These are phyloP conservation scores for Lavandula angustifolia DNA, from an alignment of 257 asterid species.

Conservation along the genomic window DNA sequence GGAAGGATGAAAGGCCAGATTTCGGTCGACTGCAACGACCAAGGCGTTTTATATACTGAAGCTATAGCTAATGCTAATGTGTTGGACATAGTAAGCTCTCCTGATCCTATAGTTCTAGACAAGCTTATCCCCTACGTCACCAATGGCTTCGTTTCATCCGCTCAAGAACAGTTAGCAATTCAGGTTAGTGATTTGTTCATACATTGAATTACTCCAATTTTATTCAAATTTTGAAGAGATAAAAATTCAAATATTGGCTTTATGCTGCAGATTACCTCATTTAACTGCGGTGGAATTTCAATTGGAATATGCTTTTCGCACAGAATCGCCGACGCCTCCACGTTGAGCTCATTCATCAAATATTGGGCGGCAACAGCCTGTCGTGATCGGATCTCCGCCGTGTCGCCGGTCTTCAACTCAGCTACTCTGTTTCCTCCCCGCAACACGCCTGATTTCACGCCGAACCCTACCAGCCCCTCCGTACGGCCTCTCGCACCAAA, in stretches of 20 bases:
- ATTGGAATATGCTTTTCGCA: slow-evolving; percentile 53
- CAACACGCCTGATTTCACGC: slow-evolving; percentile 41
- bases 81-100: slow-evolving; percentile 29
- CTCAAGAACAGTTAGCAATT: slow-evolving; percentile 46
- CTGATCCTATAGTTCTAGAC: slow-evolving; percentile 33
- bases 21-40: slow-evolving; percentile 53
- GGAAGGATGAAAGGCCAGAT: slow-evolving; percentile 58
- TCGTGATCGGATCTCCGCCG: background rate
- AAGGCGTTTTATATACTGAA: slow-evolving; percentile 46
- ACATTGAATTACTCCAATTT: too few relatives aligned
- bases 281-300: slow-evolving; percentile 50
- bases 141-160: slow-evolving; percentile 33
- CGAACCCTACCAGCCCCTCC: slow-evolving; percentile 27
- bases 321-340: slow-evolving; percentile 49
- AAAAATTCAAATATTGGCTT: background rate
- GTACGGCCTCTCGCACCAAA: slow-evolving; percentile 36
- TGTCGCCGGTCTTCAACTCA: slow-evolving; percentile 41
- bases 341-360: slow-evolving; percentile 48
- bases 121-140: slow-evolving; percentile 45
- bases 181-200: slow-evolving; percentile 50
- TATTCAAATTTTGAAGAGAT: too few relatives aligned
- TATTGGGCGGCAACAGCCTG: slow-evolving; percentile 45
- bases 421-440: slow-evolving; percentile 52
- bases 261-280: slow-evolving; percentile 34
- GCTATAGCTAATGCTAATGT: slow-evolving; percentile 39